Percentiles rank a stretch among this genome's conserved stretches.
These are phyloP conservation scores for Curvularia sp. DNA, from an alignment of 2,329 filamentous ascomycete species.

Conservation along the genomic window DNA sequence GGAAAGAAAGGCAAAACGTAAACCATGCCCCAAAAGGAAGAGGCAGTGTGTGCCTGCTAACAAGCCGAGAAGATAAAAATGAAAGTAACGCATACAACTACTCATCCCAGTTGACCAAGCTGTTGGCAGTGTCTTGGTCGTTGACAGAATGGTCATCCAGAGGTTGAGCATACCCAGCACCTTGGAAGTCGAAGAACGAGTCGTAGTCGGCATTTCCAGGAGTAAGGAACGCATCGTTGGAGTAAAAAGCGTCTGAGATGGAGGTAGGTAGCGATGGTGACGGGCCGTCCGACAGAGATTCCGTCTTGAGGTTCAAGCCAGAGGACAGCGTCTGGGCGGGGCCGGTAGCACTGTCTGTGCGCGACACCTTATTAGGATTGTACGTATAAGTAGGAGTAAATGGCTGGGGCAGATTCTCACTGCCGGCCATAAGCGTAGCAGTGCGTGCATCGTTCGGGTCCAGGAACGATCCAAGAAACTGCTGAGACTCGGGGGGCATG, in stretches of 20 bases:
- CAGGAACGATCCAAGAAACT: constrained; percentile 57
- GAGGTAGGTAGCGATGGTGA: constrained; percentile 30
- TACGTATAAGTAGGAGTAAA: constrained; percentile 54
- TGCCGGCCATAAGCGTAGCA: constrained; percentile 56
- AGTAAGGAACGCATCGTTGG: constrained; percentile 28
- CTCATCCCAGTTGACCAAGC: constrained; percentile 38
- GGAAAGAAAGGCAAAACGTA: background rate
- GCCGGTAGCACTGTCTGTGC: constrained; percentile 48
- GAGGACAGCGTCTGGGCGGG: constrained; percentile 52
- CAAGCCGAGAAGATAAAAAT: background rate
- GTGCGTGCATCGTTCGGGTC: constrained; percentile 56
- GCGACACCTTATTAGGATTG: constrained; percentile 52
- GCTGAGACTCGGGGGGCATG: constrained; percentile 61
- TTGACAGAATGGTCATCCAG: constrained; percentile 27
- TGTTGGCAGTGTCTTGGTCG: constrained; percentile 31
- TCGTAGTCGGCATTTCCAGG: constrained; percentile 31
- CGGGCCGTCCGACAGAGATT: constrained; percentile 17
- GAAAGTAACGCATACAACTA: background rate
- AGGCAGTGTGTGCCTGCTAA: background rate
- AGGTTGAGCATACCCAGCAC: constrained; percentile 21
- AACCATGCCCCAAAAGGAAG: background rate
- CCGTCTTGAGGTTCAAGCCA: constrained; percentile 35
- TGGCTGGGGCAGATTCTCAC: constrained; percentile 51
- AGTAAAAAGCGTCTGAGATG: constrained; percentile 32
- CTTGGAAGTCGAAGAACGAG: constrained; percentile 34